These are phyloP conservation scores for Handroanthus guayacan DNA, from an alignment of 257 asterid species.

Conservation along the genomic window DNA sequence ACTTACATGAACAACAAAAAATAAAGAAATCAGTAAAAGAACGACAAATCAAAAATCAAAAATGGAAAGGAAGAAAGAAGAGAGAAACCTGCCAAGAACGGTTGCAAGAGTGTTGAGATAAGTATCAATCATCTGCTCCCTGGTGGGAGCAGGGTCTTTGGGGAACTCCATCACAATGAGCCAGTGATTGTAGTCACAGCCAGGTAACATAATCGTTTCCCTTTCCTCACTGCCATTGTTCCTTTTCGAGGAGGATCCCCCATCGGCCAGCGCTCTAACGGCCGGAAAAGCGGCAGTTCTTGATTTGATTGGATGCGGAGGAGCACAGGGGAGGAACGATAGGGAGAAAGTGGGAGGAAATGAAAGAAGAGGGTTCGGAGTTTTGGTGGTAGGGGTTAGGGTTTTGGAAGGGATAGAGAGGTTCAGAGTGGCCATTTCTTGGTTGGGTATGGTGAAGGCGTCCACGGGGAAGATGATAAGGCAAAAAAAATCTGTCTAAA, in stretches of 20 bases:
- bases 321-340: slow-evolving; percentile 51
- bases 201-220: slow-evolving; percentile 93
- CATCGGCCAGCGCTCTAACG: slow-evolving; percentile 66
- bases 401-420: slow-evolving; percentile 57
- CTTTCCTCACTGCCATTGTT: slow-evolving; percentile 68
- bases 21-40: not conserved
- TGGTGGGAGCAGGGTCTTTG: slow-evolving; percentile 94
- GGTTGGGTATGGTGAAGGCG: slow-evolving; percentile 18
- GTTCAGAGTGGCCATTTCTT: slow-evolving; percentile 64
- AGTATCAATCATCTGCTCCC: slow-evolving; percentile 98
- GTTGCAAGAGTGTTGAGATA: slow-evolving; percentile 89
- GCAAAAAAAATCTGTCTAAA: slow-evolving; percentile 3
- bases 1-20: not conserved
- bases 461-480: slow-evolving; percentile 47
- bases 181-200: slow-evolving; percentile 99
- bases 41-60: not conserved
- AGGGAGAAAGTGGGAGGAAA: slow-evolving; percentile 48
- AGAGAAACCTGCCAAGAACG: slow-evolving; percentile 83
- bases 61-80: not conserved
- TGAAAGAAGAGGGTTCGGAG: slow-evolving; percentile 43
- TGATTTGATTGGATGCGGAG: slow-evolving; percentile 44
- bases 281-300: slow-evolving; percentile 48
- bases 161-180: slow-evolving; percentile 98
- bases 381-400: slow-evolving; percentile 49
- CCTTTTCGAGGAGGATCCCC: slow-evolving; percentile 68